Percentiles rank a stretch among this genome's conserved stretches.
Conservation (phyloP, 2,329 filamentous ascomycete species). For the Thermomyces lanuginosus region DNA sequence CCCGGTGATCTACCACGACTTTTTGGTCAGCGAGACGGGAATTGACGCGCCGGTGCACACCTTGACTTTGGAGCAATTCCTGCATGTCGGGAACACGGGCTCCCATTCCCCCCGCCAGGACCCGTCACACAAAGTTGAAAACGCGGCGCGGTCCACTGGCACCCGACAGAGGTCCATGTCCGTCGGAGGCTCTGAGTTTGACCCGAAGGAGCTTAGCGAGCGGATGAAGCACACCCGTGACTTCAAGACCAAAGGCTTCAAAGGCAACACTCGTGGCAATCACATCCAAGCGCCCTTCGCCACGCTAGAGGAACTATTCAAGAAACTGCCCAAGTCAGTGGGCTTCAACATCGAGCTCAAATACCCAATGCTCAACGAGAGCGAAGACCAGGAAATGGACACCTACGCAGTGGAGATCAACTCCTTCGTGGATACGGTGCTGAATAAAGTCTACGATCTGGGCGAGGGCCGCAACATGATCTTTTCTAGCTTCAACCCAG, state of each 20-base stretch:
- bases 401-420: slow-evolving; percentile 91
- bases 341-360: slow-evolving; percentile 99
- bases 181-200: slow-evolving; percentile 35
- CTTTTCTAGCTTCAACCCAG: slow-evolving; percentile 94
- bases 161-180: slow-evolving; percentile 42
- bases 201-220: slow-evolving; percentile 41
- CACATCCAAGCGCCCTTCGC: slow-evolving; percentile 95
- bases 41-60: slow-evolving; percentile 95
- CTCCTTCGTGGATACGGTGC: slow-evolving; percentile 85
- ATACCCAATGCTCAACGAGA: slow-evolving; percentile 95
- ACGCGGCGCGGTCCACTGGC: slow-evolving; percentile 6
- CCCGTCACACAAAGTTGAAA: slow-evolving; percentile 18
- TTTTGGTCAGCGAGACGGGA: slow-evolving; percentile 91
- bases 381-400: slow-evolving; percentile 91
- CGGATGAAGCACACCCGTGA: slow-evolving; percentile 95
- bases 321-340: slow-evolving; percentile 60
- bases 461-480: slow-evolving; percentile 76
- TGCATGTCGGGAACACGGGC: slow-evolving; percentile 57
- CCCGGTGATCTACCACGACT: slow-evolving; percentile 96
- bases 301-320: slow-evolving; percentile 84
- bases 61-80: slow-evolving; percentile 84
- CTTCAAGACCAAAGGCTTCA: slow-evolving; percentile 88
- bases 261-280: slow-evolving; percentile 82
- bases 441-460: slow-evolving; percentile 77
- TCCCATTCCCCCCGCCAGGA: slow-evolving; percentile 27